Evolutionary conservation across 176 grass and related monocot genomes (phyloP).

Genomic region (Coix lacrymajobi): DNA sequence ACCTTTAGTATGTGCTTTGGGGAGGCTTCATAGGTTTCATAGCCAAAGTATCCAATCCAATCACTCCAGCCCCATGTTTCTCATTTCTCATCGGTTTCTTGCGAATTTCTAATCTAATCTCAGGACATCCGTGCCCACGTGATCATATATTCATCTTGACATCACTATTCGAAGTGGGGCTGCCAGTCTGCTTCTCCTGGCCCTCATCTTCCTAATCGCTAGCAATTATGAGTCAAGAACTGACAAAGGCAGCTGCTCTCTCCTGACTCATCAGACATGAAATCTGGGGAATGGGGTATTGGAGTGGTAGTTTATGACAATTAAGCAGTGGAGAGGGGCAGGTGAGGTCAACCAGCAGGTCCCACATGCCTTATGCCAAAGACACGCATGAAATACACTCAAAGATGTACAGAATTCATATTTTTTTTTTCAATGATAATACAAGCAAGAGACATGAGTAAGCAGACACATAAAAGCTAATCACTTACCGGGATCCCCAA

Average conservation of each 20-base stretch:
- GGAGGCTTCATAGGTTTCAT: neutral
- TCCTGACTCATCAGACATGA: neutral
- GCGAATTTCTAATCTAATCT: neutral
- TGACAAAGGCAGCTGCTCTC: neutral
- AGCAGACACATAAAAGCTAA: conserved; percentile 14
- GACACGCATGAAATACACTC: neutral
- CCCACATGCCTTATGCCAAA: neutral
- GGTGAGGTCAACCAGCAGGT: neutral
- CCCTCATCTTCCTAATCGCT: neutral
- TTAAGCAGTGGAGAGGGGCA: neutral
- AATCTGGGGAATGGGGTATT: neutral
- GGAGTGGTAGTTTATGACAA: neutral
- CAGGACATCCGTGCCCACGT: neutral
- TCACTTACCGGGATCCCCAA: conserved; percentile 78
- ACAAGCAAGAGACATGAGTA: conserved; percentile 10
- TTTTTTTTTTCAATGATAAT: neutral
- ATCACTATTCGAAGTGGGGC: neutral
- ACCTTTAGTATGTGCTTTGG: neutral
- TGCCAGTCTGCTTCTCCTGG: neutral
- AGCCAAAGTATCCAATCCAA: neutral
- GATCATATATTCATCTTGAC: neutral
- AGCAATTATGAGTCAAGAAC: neutral
- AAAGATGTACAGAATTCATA: neutral
- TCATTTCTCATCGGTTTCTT: neutral
- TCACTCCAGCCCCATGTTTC: neutral